These are phyloP conservation scores for Citrus mangshanensis DNA, from an alignment of 345 rosid species.

Conservation along the genomic window DNA sequence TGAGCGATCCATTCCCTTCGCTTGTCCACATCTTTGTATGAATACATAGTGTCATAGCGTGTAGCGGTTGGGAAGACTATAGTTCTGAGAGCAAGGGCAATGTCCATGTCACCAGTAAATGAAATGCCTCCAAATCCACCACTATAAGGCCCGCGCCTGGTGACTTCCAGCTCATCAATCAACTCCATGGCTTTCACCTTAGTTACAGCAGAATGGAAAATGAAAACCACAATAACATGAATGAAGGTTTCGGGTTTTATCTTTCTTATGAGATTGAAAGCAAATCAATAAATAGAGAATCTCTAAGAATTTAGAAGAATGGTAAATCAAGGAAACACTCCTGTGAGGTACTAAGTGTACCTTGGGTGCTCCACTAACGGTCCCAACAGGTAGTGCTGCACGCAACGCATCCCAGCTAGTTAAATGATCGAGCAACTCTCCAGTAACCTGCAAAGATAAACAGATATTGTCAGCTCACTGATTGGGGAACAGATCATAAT, in stretches of 20 bases:
- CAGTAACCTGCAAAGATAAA: conserved; percentile 55
- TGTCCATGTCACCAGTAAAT: conserved; percentile 89
- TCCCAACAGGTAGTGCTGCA: conserved; percentile 90
- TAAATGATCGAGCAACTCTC: conserved; percentile 72
- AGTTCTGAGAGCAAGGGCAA: conserved; percentile 79
- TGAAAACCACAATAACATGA: neutral
- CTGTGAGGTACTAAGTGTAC: conserved; percentile 24
- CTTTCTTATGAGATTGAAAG: neutral
- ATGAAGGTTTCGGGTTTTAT: neutral
- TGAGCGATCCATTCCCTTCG: conserved; percentile 90
- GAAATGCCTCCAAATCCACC: conserved; percentile 97
- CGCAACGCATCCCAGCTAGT: conserved; percentile 92
- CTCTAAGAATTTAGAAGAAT: neutral
- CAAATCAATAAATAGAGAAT: neutral
- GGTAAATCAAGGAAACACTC: neutral
- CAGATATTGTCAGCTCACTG: neutral
- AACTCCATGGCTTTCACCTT: conserved; percentile 98
- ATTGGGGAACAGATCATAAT: neutral
- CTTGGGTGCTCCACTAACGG: conserved; percentile 98
- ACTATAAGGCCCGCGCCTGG: conserved; percentile 88
- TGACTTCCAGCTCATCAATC: conserved; percentile 82
- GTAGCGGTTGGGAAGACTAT: conserved; percentile 70
- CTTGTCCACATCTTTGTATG: conserved; percentile 59
- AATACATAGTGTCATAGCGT: conserved; percentile 73
- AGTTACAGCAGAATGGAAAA: neutral